Base-by-base conservation (phyloP, 495 filamentous ascomycete genomes). In the Neurospora terricola region DNA sequence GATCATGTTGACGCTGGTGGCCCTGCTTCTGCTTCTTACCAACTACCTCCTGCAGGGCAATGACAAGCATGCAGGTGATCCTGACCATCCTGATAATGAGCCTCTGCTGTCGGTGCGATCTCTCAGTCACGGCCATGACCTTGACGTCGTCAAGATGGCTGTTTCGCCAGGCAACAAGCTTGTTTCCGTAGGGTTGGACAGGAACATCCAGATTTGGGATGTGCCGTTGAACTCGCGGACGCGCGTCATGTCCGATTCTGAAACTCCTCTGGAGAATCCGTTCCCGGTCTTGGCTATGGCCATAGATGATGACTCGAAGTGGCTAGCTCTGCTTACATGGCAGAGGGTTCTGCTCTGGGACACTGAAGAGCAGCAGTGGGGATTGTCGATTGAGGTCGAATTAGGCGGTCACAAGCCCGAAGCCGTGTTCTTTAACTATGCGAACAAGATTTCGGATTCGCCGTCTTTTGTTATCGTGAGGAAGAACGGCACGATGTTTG, bases 101-200 rank as follows among this genome's bases (percentile, higher is more conserved):
- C 82, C 86, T 3, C 73, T 87, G n/a, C 80, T 93, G 16, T 87
- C 85, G 12, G 83, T 90, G 38, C 84, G 83, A 68, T 86, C 86
- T n/a, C 77, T 92, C n/a, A 82, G 80, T 48, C 82, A 83, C 38
- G 88, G 87, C 3, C 91, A 93, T 78, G 76, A 79, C 6, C 81
- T 93, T 23, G 91, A 93, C 76, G 83, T 93, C 38, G 86, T 87
- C 62, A 85, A 87, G 78, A 81, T 93, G 69, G 78, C 83, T 8
- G 82, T 88, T 11, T 91, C 86, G 27, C 76, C 84, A 4, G 85
- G 84, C 45, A 90, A 90, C 6, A 81, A 89, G 43, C 77, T 93
- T 23, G 88, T 89, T n/a, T 90, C 90, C 6, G 83, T 92, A 48
- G 89, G 88, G 1, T 80, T 92, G 8, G 91, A 93, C 75, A 83